Percentiles rank a stretch among this genome's conserved stretches.
Evolutionary conservation across 345 rosid genomes (phyloP).

Genomic region (Populus deltoides): DNA sequence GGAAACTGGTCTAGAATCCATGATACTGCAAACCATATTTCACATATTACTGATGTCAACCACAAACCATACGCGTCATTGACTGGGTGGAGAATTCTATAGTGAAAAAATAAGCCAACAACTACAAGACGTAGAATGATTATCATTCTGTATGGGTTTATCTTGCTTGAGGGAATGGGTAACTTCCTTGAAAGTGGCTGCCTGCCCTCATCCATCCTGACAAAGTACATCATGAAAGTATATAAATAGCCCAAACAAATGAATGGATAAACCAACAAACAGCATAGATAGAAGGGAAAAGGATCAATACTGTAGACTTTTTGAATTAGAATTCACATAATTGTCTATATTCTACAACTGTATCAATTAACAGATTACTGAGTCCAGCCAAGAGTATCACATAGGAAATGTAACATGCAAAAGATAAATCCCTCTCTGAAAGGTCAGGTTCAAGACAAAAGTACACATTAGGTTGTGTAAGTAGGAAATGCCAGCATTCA

Average conservation of each 20-base stretch:
- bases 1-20: conserved; percentile 99
- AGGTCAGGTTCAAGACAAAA: not conserved
- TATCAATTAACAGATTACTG: not conserved
- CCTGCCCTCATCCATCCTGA: conserved; percentile 99
- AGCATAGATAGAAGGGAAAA: not conserved
- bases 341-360: not conserved
- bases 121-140: conserved; percentile 81
- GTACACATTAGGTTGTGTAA: not conserved
- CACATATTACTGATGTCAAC: conserved; percentile 95
- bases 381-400: not conserved
- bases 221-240: conserved; percentile 15
- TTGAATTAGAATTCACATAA: not conserved
- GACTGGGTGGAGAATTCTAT: conserved; percentile 90
- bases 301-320: not conserved
- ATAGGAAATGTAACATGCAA: not conserved
- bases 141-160: conserved; percentile 86
- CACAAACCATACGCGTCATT: conserved; percentile 85
- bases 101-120: conserved; percentile 89
- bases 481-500: not conserved
- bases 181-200: conserved; percentile 97
- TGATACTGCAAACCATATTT: conserved; percentile 95
- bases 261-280: not conserved
- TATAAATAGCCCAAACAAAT: conserved; percentile 9
- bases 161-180: conserved; percentile 93
- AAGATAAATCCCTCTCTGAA: not conserved